Base-by-base conservation (phyloP, 495 filamentous ascomycete species). In the Staphylotrichum tortipilum region DNA sequence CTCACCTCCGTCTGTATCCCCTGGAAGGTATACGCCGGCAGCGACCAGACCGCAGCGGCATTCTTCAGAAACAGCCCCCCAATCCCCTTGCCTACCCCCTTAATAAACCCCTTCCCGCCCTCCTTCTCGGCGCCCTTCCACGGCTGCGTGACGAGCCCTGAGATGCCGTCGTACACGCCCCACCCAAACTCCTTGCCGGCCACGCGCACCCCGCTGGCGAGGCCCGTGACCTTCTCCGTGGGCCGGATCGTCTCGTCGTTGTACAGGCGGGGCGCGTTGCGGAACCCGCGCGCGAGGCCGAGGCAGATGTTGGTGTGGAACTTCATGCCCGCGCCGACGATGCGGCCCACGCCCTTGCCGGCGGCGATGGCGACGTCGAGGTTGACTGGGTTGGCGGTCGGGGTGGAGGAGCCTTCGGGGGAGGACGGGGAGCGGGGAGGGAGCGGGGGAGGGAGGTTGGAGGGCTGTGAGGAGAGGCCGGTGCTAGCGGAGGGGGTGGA, bases 261-360 rank as follows among this genome's bases (percentile, higher is more conserved):
- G 50, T 91, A 92, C 2, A 94, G 64, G 47, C 78, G 84, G 0
- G 88, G 87, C 1, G 80, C 81, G 58, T 94, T 94, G 62, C 94
- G 85, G 54, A 94, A 94, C 8, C 89, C 89, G 63, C 83, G 85
- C 0, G 89, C 81, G 3, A 94, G 60, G 12, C 80, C 83, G 34
- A 94, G 69, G 11, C 86, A 82, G 49, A 92, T 79, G 53, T 94
- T 88, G 68, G 89, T 83, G 0, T 88, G 88, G 1, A 84, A 81
- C 65, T 83, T 80, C 44, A 90, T 65, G n/a, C 80, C 77, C 15
- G 82, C 80, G 28, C 75, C 76, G 5, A 89, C 76, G 38, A 92
- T 84, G 31, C 84, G 81, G 11, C 71, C 68, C 30, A 85, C 70
- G 12, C 81, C 78, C 54, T 79, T 86, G 21, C 80, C 75, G 6